Evolutionary conservation across 208 protist species (phyloP).

Genomic region (Leishmania aethiopica): DNA sequence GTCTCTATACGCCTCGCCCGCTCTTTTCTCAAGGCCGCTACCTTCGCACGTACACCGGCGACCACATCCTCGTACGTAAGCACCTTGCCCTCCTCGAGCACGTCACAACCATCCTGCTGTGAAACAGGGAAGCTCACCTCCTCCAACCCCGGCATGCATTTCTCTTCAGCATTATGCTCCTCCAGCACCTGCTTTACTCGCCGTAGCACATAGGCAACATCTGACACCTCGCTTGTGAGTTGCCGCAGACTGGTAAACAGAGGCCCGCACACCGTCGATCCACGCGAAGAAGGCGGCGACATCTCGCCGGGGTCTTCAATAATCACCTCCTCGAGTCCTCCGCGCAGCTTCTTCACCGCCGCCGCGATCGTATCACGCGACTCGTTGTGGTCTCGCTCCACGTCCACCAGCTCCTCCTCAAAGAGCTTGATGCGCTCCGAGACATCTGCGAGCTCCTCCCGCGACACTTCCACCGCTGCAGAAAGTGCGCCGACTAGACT

Average conservation of each 20-base stretch:
- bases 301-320: not conserved
- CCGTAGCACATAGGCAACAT: conserved; percentile 10
- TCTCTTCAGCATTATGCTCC: conserved; percentile 22
- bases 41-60: conserved; percentile 21
- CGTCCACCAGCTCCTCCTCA: conserved; percentile 11
- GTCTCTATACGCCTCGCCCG: conserved; percentile 1
- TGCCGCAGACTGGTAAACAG: conserved; percentile 17
- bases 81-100: not conserved
- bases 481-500: not conserved
- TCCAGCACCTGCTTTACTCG: conserved; percentile 22
- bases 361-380: conserved; percentile 8
- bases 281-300: conserved; percentile 7
- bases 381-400: conserved; percentile 3
- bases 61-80: conserved; percentile 31
- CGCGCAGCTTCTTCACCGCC: conserved; percentile 17
- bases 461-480: conserved; percentile 5
- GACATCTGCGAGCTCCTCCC: not conserved
- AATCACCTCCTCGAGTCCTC: conserved; percentile 3
- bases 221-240: conserved; percentile 12
- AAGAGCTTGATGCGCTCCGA: not conserved
- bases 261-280: conserved; percentile 20
- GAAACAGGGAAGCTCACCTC: conserved; percentile 11
- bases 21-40: conserved; percentile 23
- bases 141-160: not conserved
- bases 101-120: not conserved